Evolutionary conservation across 331 rosid species (phyloP).

Genomic region (Stylosanthes scabra): DNA sequence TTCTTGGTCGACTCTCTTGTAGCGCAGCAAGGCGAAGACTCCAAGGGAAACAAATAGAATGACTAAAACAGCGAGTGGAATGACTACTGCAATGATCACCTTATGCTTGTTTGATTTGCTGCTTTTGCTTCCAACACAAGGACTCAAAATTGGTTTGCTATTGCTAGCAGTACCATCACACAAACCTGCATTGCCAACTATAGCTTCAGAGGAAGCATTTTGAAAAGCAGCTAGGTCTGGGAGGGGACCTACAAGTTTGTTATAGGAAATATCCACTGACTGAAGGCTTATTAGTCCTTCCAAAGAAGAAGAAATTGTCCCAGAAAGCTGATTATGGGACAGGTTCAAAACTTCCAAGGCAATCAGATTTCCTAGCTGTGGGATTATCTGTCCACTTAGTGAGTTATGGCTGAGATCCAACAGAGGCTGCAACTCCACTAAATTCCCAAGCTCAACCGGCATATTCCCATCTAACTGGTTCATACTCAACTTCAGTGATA

Average conservation of each 20-base stretch:
- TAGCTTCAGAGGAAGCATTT: constrained; percentile 24
- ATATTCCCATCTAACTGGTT: constrained; percentile 37
- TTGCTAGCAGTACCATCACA: constrained; percentile 35
- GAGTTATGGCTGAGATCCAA: constrained; percentile 46
- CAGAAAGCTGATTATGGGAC: constrained; percentile 42
- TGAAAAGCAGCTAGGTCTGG: constrained; percentile 23
- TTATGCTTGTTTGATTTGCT: constrained; percentile 4
- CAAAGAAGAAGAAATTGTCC: constrained; percentile 33
- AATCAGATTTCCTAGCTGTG: constrained; percentile 21
- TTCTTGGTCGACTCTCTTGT: background rate
- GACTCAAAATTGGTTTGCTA: constrained; percentile 32
- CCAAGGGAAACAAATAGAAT: constrained; percentile 26
- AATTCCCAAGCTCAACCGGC: constrained; percentile 38
- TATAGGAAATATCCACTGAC: constrained; percentile 42
- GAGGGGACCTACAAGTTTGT: constrained; percentile 46
- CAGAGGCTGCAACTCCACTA: constrained; percentile 22
- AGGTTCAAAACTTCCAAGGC: constrained; percentile 36
- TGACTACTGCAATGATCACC: constrained; percentile 29
- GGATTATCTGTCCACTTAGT: constrained; percentile 33
- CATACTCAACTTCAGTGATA: constrained; percentile 37
- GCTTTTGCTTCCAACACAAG: constrained; percentile 23
- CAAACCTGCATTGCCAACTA: constrained; percentile 33
- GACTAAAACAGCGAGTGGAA: constrained; percentile 32
- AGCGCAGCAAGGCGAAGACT: constrained; percentile 15
- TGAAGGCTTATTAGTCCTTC: constrained; percentile 27